These are phyloP conservation scores for Sugiyamaella americana DNA, from an alignment of 805 yeast species.

Conservation along the genomic window DNA sequence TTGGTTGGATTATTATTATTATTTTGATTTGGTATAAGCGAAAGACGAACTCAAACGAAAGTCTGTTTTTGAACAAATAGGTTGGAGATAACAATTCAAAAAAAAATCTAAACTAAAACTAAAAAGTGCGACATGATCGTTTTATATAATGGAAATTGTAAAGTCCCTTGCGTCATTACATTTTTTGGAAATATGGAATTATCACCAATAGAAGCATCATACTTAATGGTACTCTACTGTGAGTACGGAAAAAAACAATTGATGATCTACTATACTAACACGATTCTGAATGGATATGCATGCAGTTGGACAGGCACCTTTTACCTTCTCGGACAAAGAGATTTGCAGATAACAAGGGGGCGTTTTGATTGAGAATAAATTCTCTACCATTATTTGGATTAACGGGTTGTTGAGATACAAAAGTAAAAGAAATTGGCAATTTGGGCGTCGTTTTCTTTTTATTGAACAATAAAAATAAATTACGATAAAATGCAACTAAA, in stretches of 20 bases:
- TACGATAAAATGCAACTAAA: no score
- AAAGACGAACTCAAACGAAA: constrained; percentile 13
- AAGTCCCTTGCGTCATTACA: neutral
- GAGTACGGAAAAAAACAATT: neutral
- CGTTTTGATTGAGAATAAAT: no score
- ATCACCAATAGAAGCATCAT: neutral
- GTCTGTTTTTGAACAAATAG: neutral
- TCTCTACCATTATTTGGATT: no score
- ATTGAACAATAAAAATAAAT: no score
- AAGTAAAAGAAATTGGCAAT: no score
- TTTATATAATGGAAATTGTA: no score
- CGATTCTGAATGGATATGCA: neutral
- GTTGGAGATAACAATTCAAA: neutral
- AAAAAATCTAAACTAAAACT: neutral
- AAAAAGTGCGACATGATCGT: neutral
- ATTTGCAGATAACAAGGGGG: neutral
- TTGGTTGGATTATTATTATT: no score
- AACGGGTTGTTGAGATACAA: no score
- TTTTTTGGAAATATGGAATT: neutral
- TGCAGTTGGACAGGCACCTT: neutral
- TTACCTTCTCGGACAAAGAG: neutral
- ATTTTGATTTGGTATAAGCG: no score
- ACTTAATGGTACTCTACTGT: neutral
- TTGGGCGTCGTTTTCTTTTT: no score
- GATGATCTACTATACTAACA: neutral